Evolutionary conservation across 1,284 basidiomycete genomes (phyloP), one percentile per base, ranked within the genome.

Genomic region (Rhodotorula sp.): DNA sequence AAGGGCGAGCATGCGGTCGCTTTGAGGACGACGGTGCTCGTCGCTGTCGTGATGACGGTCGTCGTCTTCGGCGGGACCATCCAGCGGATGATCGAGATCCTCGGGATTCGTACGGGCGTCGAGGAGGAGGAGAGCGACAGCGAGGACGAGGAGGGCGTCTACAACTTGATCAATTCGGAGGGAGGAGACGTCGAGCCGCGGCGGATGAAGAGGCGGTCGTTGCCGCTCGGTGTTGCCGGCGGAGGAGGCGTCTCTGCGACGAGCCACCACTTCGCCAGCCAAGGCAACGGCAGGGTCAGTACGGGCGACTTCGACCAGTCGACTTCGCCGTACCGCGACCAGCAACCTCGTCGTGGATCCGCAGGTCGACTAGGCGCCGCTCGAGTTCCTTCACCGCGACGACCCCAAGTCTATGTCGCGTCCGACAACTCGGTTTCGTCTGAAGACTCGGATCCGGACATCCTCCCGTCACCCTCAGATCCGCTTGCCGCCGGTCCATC

Each of bases 61-160:
- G 84, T 98, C 69, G 84, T 97, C 64, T 99, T 99, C 78, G 95
- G 95, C 0, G 96, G 95, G 1, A 98, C 96, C 11, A 97, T 96
- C 0, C 88, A 91, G 10, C 85, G 94, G 67, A 99, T 99, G 96
- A 85, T 99, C 55, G 94, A 98, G 77, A 88, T 99, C 15, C 85
- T 98, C n/a, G 94, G 95, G 1, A 98, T 99, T 75, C 83, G 91
- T 15, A 96, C 93, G 0, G 94, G 95, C 1, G 92, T 99, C 0
- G 78, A 81, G 61, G 81, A 82, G 64, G 94, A 97, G 76, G 94
- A 97, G 73, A 94, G 94, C 58, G 91, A 86, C 7, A 90, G 86
- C 47, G 88, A 85, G 73, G 64, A 66, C 27, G 59, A 59, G 4
- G 91, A 91, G 54, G 88, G 86, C 15, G 55, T n/a, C 13, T 57